Base-by-base conservation (phyloP, 1,284 basidiomycete genomes). In the Microbotryomycetes sp. region DNA sequence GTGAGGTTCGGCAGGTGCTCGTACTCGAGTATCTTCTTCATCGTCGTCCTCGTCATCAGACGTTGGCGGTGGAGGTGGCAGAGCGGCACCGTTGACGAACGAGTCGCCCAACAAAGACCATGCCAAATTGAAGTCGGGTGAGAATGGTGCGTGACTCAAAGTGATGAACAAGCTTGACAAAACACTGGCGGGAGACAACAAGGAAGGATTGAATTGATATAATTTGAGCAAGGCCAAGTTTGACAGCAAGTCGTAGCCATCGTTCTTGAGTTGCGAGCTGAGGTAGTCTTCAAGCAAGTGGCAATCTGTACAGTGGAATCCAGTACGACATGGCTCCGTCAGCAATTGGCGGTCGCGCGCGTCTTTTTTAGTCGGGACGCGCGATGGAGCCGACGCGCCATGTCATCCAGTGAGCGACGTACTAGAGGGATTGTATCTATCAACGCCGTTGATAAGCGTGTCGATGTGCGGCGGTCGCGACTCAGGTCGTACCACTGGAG, bases 181-280 rank as follows among this genome's bases (percentile, higher is more conserved):
- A 4, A 62, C 47, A 4, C 64, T 64, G 0, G 66, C 45, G 16
- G 66, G 64, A 14, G 66, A 64, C 15, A 58, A 48, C 28, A 63
- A 58, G 9, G 62, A 26, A 14, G 66, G 66, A 58, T 68, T 68
- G 62, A 68, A 68, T 42, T 66, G 58, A 51, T 68, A 68, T 52
- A 68, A 60, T 53, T 68, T 68, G 59, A 68, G 59, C 28, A 68
- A 62, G 36, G 66, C 66, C 51, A 68, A 62, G 59, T 68, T 68
- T 28, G 66, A 60, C 28, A 64, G 59, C 15, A 64, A 50, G 58
- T 68, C 66, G 56, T 68, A 68, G 45, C 53, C 48, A 28, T 54
- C 52, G 53, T 53, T 53, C 16, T 56, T 36, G 28, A 68, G 56
- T 46, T 68, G 66, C 25, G 31, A 15, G 59, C 55, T 67, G 62